Evolutionary conservation across 441 rosid species (phyloP).

Genomic region (Rhodomyrtus psidioides): DNA sequence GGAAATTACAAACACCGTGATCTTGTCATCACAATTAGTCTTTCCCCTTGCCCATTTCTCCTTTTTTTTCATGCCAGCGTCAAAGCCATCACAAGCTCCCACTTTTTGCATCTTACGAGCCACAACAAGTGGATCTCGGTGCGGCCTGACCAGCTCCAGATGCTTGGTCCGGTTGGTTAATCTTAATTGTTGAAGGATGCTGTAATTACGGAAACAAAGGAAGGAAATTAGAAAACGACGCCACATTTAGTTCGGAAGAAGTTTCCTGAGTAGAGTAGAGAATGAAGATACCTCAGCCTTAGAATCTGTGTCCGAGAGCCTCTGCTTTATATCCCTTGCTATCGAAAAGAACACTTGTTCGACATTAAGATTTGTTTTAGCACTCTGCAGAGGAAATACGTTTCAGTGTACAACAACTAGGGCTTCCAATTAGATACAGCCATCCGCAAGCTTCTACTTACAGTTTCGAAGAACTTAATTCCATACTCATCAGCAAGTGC

Average conservation of each 20-base stretch:
- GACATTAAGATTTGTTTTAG: conserved; percentile 67
- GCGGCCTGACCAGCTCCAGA: conserved; percentile 40
- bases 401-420: not conserved
- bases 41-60: not conserved
- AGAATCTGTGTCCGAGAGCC: conserved; percentile 59
- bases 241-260: not conserved
- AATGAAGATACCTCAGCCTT: conserved; percentile 43
- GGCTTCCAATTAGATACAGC: not conserved
- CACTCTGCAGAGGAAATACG: conserved; percentile 43
- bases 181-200: conserved; percentile 47
- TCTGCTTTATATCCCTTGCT: conserved; percentile 71
- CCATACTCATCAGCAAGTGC: conserved; percentile 83
- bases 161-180: conserved; percentile 37
- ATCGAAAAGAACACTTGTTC: conserved; percentile 80
- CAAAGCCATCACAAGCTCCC: not conserved
- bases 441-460: conserved; percentile 19
- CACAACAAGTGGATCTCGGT: conserved; percentile 50
- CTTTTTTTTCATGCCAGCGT: not conserved
- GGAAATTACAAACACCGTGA: conserved; percentile 22
- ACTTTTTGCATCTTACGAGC: conserved; percentile 8
- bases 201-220: conserved; percentile 4
- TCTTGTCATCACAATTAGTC: conserved; percentile 15
- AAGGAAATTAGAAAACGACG: not conserved
- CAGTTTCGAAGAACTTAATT: conserved; percentile 77
- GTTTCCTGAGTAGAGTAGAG: not conserved